Conservation (phyloP, 169 alveolate genomes). For the Pseudocohnilembus persalinus region DNA sequence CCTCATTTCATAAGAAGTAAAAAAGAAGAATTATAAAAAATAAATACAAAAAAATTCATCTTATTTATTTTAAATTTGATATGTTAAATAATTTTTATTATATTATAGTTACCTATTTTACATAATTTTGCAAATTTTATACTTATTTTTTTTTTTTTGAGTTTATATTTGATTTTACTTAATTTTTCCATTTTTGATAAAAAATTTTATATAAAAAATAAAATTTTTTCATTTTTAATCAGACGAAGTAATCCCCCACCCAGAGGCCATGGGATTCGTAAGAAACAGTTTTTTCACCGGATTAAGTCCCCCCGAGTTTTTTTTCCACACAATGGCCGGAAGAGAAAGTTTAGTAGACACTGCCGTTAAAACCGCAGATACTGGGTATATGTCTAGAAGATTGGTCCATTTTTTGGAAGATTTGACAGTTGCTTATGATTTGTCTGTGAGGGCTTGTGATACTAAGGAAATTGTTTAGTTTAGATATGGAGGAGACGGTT, state of each 20-base stretch:
- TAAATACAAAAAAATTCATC: conserved; percentile 86
- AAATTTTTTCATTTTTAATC: neutral
- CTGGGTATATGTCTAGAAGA: conserved; percentile 99
- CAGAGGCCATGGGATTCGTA: conserved; percentile 98
- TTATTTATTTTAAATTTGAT: no score
- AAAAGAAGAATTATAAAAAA: conserved; percentile 41
- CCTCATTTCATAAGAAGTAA: conserved; percentile 95
- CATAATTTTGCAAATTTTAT: no score
- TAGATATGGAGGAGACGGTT: conserved; percentile 98
- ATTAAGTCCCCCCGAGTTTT: conserved; percentile 96
- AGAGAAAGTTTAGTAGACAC: conserved; percentile 99
- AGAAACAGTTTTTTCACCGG: conserved; percentile 95
- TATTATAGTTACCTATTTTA: no score
- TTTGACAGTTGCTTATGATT: conserved; percentile 94
- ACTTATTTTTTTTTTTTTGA: no score
- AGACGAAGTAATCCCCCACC: conserved; percentile 61
- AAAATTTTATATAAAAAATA: no score
- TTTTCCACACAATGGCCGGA: conserved; percentile 99
- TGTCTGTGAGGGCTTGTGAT: conserved; percentile 94
- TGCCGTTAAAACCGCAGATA: conserved; percentile 99
- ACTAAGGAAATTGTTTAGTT: conserved; percentile 96
- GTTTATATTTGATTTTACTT: neutral
- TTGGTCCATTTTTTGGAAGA: conserved; percentile 97
- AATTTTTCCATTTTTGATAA: neutral
- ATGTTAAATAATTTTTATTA: no score